Evolutionary conservation across 768 basidiomycete genomes (phyloP).

Genomic region (Lactifluus hygrophoroides): DNA sequence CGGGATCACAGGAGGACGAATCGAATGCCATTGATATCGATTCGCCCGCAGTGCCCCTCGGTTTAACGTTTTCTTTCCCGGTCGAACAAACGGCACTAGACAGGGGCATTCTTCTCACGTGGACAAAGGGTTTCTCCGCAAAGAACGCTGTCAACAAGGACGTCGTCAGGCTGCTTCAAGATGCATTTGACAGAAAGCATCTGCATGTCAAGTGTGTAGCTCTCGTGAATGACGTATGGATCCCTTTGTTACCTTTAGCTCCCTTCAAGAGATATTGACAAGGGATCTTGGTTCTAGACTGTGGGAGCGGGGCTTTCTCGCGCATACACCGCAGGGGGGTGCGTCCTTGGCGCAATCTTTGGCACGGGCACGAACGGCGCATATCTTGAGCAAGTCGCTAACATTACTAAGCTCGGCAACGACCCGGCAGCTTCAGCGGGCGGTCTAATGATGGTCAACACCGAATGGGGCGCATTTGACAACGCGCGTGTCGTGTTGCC

Average conservation of each 20-base stretch:
- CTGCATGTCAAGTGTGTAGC: conserved; percentile 89
- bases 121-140: conserved; percentile 95
- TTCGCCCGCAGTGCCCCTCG: conserved; percentile 48
- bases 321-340: conserved; percentile 89
- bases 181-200: conserved; percentile 86
- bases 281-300: conserved; percentile 44
- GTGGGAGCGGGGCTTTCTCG: conserved; percentile 91
- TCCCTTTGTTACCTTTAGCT: background rate
- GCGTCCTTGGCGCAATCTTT: conserved; percentile 85
- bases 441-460: conserved; percentile 89
- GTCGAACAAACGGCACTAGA: conserved; percentile 94
- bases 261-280: background rate
- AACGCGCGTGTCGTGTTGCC: conserved; percentile 85
- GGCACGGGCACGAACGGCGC: conserved; percentile 99
- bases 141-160: conserved; percentile 86
- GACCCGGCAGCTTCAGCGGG: conserved; percentile 48
- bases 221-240: conserved; percentile 84
- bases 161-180: conserved; percentile 81
- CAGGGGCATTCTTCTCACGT: conserved; percentile 83
- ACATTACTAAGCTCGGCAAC: conserved; percentile 76
- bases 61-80: conserved; percentile 95
- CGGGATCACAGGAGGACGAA: background rate
- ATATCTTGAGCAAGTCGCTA: conserved; percentile 82
- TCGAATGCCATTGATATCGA: conserved; percentile 31
- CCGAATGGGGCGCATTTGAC: conserved; percentile 98